Percentiles rank a stretch among this genome's conserved stretches.
phyloP scores from a whole-genome alignment of 176 grass and related monocot genomes.

The Panicum miliaceum region DNA sequence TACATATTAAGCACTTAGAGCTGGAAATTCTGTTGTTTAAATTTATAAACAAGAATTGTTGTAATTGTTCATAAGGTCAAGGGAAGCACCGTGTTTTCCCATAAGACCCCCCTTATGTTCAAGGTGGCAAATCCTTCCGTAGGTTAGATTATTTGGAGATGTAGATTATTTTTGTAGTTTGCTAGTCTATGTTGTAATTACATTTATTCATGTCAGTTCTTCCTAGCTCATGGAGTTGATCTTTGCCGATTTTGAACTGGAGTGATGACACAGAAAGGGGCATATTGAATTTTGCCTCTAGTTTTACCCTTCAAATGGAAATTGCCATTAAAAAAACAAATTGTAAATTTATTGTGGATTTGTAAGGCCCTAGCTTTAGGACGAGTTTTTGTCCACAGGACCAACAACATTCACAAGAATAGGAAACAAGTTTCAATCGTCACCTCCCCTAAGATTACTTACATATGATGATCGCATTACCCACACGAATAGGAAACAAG shows the following conservation, averaged over 20 bases:
- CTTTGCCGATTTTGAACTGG: not conserved
- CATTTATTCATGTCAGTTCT: not conserved
- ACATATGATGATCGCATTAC: too few relatives aligned
- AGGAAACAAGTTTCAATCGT: too few relatives aligned
- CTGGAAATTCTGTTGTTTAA: slow-evolving; percentile 41
- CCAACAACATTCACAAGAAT: too few relatives aligned
- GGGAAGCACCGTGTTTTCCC: not conserved
- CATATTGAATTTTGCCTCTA: not conserved
- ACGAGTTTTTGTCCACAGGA: too few relatives aligned
- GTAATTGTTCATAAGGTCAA: slow-evolving; percentile 28
- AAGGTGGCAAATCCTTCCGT: not conserved
- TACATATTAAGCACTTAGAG: slow-evolving; percentile 53
- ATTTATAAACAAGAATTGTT: slow-evolving; percentile 30
- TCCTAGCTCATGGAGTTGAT: not conserved
- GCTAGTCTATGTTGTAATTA: not conserved
- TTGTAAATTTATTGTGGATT: too few relatives aligned
- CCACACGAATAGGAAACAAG: too few relatives aligned
- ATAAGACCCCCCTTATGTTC: not conserved
- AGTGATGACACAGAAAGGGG: not conserved
- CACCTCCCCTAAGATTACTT: too few relatives aligned
- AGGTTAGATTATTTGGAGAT: not conserved
- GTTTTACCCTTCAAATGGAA: not conserved
- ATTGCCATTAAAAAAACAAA: not conserved
- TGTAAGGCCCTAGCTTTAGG: too few relatives aligned
- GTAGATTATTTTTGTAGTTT: not conserved